Percentiles rank a stretch among this genome's conserved stretches.
These are phyloP conservation scores for Colletotrichum musicola DNA, from an alignment of 2,329 filamentous ascomycete genomes.

Conservation along the genomic window DNA sequence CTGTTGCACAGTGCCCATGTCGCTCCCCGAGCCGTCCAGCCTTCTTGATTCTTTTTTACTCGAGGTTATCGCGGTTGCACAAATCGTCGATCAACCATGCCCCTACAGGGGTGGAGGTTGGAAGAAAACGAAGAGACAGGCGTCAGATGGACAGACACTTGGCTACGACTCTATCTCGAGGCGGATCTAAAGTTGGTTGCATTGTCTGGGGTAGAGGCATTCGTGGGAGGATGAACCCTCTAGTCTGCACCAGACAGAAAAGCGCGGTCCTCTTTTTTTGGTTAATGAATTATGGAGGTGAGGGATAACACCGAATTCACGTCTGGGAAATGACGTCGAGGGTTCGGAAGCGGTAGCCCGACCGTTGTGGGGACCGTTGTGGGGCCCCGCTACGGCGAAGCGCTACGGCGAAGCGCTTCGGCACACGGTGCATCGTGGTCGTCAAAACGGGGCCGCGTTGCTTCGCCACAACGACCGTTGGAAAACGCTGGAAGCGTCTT, in stretches of 20 bases:
- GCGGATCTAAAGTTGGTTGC: slow-evolving; percentile 15
- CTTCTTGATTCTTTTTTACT: background rate
- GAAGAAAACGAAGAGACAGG: background rate
- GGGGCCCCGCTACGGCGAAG: slow-evolving; percentile 26
- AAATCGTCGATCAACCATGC: slow-evolving; percentile 7
- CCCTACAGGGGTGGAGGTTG: background rate
- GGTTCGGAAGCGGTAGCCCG: slow-evolving; percentile 15
- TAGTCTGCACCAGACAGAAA: background rate
- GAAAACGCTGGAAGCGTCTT: slow-evolving; percentile 11
- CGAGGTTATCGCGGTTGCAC: slow-evolving; percentile 3
- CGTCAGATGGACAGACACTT: slow-evolving; percentile 1
- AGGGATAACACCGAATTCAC: slow-evolving; percentile 18
- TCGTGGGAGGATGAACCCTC: slow-evolving; percentile 25
- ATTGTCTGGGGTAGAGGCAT: slow-evolving; percentile 33
- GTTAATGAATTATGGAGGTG: slow-evolving; percentile 1
- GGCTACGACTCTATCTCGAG: background rate
- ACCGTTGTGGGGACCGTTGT: slow-evolving; percentile 18
- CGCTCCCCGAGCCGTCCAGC: background rate
- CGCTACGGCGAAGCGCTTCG: slow-evolving; percentile 24
- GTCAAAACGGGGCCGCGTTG: slow-evolving; percentile 25
- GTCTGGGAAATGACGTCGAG: slow-evolving; percentile 32
- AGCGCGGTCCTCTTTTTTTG: background rate
- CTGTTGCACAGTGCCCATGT: slow-evolving; percentile 8
- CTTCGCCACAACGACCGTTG: slow-evolving; percentile 22
- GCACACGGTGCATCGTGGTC: slow-evolving; percentile 21